Conservation (phyloP, 805 yeast genomes). For the Zygosaccharomyces bailii region DNA sequence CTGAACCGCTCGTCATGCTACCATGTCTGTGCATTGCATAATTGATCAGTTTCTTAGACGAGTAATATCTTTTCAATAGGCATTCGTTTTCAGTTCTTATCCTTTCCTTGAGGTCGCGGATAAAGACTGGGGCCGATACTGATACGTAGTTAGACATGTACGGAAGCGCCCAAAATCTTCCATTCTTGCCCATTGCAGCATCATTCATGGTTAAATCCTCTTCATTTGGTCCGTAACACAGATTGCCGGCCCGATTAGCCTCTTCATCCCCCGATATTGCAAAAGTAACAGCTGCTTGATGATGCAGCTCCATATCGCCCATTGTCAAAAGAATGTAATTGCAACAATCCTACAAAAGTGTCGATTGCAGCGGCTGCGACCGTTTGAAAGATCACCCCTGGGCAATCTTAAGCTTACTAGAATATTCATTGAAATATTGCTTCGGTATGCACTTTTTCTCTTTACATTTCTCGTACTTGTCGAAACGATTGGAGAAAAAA, state of each 20-base stretch:
- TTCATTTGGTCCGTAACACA: neutral
- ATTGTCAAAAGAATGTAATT: neutral
- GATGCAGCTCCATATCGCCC: neutral
- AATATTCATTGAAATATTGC: neutral
- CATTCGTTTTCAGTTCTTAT: slow-evolving; percentile 17
- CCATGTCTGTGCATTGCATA: slow-evolving; percentile 19
- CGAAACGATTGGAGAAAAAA: slow-evolving; percentile 1
- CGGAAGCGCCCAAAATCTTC: slow-evolving; percentile 3
- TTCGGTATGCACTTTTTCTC: neutral
- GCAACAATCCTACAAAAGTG: neutral
- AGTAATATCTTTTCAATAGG: slow-evolving; percentile 19
- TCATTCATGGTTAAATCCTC: neutral
- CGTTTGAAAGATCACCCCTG: neutral
- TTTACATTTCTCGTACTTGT: neutral
- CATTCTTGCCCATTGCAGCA: neutral
- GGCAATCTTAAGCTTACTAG: neutral
- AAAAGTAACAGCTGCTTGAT: neutral
- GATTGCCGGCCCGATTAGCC: neutral
- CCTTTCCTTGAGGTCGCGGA: slow-evolving; percentile 5
- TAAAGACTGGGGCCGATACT: slow-evolving; percentile 8
- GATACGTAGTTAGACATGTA: slow-evolving; percentile 20
- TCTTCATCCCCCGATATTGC: neutral
- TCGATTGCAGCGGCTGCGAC: neutral
- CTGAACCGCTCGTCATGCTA: slow-evolving; percentile 22
- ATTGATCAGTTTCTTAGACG: slow-evolving; percentile 14